Evolutionary conservation across 352 stramenopile genomes (phyloP), one percentile per base, ranked within the genome.

Genomic region (Thalassiosira ordinaria): DNA sequence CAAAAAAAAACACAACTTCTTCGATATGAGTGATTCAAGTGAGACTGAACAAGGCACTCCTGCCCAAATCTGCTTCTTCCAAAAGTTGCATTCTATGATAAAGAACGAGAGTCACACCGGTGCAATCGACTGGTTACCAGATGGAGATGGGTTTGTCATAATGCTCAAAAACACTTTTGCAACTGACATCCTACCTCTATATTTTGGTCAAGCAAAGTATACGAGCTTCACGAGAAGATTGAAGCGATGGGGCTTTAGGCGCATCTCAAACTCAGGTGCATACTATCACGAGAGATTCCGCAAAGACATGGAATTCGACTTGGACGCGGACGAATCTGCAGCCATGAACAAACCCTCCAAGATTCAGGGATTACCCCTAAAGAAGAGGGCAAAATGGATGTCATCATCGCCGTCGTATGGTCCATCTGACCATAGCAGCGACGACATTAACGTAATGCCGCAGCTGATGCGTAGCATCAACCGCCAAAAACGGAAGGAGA

Each of bases 281-380:
- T 90, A 90, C 33, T 89, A 89, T 53, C 75, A 89, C 55, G 24
- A 65, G 11, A 63, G 80, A 18, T 89, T 89, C 65, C 49, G 71
- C 35, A 24, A 47, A 22, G 72, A 51, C 24, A 41, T 41, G 33
- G 11, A 5, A 11, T 41, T 41, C 11, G 33, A 41, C 11, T 11
- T 41, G 5, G 33, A 41, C 11, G 9, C 11, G 33, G 33, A 41
- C 33, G 5, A 5, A 41, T 11, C 33, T 11, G 33, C 33, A 11
- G 33, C 5, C 33, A 11, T 41, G 33, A 41, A 41, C 11, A 41
- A 41, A n/a, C n/a, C n/a, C n/a, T n/a, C n/a, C n/a, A n/a, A n/a
- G n/a, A n/a, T n/a, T 41, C 5, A 41, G 33, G 33, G 5, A 11
- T 11, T 41, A 11, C 33, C 33, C 11, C 33, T 41, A 11, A 41